Base-by-base conservation (phyloP, 176 grass and related monocot genomes). In the Bonia amplexicaulis region DNA sequence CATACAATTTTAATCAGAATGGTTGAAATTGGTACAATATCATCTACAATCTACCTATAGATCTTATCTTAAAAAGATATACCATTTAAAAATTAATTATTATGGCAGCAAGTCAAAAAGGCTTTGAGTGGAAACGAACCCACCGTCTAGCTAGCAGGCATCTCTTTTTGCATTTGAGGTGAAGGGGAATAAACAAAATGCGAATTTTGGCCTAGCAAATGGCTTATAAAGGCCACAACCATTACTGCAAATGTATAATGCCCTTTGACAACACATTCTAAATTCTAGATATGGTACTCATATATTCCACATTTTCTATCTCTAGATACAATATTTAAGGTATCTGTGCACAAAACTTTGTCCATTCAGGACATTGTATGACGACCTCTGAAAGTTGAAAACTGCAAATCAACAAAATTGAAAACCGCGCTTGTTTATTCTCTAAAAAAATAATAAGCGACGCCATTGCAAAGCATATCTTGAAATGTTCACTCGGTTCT, bases 321-420 rank as follows among this genome's bases (percentile, higher is more conserved):
- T 5, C 49, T 20, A 48, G 74, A 79, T 61, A 87, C 89, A 87
- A 73, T 90, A 87, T 90, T 80, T 90, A 87, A 83, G 84, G 89
- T 87, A 80, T 90, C 74, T 44, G 11, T 83, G 59, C 74, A 61
- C 52, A 83, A 44, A 49, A 41, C 51, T 82, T 67, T 87, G 79
- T 83, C 46, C 31, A 41, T 71, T 63, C 46, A 17, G 16, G 54
- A 61, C 26, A 55, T n/a, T 78, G 47, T 37, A 23, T 66, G 6
- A 37, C 7, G n/a, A 37, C 19, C 33, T 78, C 58, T 65, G 17
- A 42, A 79, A 46, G 55, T 63, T 65, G 6, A 63, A 55, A 46
- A 47, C 9, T 37, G 27, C 45, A 12, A 12, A 62, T 62, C 23
- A 13, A 62, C 59, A 62, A 13, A 74, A 49, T 23, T 74, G 7